Percentiles rank a stretch among this genome's conserved stretches.
Evolutionary conservation across 257 asterid species (phyloP).

Genomic region (Solanum rostratum): DNA sequence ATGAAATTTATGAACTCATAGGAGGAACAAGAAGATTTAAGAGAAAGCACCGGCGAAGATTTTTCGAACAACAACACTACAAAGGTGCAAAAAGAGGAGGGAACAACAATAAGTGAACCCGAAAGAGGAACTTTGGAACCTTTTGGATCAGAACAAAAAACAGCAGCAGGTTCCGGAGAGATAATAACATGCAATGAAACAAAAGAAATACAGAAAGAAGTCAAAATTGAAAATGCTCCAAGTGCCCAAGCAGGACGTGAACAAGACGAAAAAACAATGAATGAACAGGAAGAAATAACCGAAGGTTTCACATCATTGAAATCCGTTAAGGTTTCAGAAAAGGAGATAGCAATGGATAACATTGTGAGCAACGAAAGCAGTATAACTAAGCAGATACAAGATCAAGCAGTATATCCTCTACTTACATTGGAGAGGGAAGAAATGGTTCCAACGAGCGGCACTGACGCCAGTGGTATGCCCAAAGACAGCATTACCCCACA

Average conservation of each 20-base stretch:
- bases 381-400: not conserved
- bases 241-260: not conserved
- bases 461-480: not conserved
- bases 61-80: not conserved
- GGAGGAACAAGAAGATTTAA: not conserved
- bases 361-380: not conserved
- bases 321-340: not conserved
- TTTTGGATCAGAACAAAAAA: conserved; percentile 2
- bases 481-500: not conserved
- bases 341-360: not conserved
- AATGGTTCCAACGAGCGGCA: not conserved
- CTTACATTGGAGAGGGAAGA: not conserved
- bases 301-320: not conserved
- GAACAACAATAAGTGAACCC: not conserved
- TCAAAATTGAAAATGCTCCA: not conserved
- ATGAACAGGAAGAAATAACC: not conserved
- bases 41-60: not conserved
- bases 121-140: not conserved
- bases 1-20: not conserved
- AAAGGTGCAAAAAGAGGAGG: not conserved
- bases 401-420: not conserved
- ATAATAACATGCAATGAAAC: not conserved
- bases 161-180: conserved; percentile 9
- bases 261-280: not conserved
- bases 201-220: not conserved